phyloP scores from a whole-genome alignment of 805 yeast genomes.

The Teunomyces stri region DNA sequence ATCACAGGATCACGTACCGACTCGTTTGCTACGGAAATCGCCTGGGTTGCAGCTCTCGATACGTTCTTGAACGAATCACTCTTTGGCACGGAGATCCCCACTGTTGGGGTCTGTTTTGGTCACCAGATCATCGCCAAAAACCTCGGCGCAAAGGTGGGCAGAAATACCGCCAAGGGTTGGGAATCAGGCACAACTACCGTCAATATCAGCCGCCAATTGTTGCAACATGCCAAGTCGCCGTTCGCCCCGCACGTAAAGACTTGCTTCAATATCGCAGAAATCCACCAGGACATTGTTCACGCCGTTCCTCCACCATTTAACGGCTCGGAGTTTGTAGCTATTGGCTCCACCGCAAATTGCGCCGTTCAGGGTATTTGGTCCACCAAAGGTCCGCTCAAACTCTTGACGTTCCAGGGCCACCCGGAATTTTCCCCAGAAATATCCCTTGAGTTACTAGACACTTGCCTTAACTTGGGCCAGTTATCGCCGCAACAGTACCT shows the following conservation, averaged over 20 bases:
- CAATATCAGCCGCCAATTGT: slow-evolving; percentile 40
- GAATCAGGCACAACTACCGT: slow-evolving; percentile 65
- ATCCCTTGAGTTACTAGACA: slow-evolving; percentile 23
- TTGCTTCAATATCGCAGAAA: slow-evolving; percentile 39
- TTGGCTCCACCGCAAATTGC: slow-evolving; percentile 59
- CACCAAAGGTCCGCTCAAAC: slow-evolving; percentile 39
- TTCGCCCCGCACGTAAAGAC: slow-evolving; percentile 29
- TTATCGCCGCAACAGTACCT: neutral
- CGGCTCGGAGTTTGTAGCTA: slow-evolving; percentile 31
- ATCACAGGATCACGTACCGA: slow-evolving; percentile 54
- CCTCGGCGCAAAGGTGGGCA: slow-evolving; percentile 56
- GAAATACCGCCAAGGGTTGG: slow-evolving; percentile 60
- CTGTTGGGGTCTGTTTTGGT: slow-evolving; percentile 81
- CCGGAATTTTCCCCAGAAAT: slow-evolving; percentile 65
- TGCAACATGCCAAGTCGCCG: slow-evolving; percentile 16
- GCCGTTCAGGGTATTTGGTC: slow-evolving; percentile 62
- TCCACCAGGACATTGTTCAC: slow-evolving; percentile 40
- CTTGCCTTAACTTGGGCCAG: slow-evolving; percentile 10
- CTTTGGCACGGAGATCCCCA: slow-evolving; percentile 36
- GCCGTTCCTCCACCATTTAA: slow-evolving; percentile 23
- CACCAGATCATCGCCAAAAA: slow-evolving; percentile 76
- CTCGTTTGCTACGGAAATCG: slow-evolving; percentile 36
- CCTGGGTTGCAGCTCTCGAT: slow-evolving; percentile 43
- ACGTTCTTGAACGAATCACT: slow-evolving; percentile 26
- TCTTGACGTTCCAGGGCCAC: slow-evolving; percentile 83